Evolutionary conservation across 2,329 filamentous ascomycete genomes (phyloP), one percentile per base, ranked within the genome.

Genomic region (Pezicula radicicola): DNA sequence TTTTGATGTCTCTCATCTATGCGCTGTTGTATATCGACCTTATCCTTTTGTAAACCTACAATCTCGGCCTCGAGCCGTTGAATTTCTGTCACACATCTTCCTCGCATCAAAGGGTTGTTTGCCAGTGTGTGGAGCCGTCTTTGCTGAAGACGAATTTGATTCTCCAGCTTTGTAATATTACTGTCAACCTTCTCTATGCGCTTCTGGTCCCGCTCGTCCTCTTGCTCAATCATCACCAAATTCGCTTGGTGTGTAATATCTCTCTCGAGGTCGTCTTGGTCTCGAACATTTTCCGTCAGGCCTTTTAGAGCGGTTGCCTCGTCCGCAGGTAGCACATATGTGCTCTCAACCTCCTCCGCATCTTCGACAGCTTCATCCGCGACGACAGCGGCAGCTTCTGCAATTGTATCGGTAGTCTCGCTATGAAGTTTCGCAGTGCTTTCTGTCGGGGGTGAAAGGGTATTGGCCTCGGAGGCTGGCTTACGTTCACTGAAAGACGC

Each of bases 201-300:
- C 51, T 79, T 83, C 59, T 79, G 73, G 50, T 87, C 84, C 56
- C 77, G 78, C 61, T 81, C 80, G 59, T 87, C 82, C 55, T 87
- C 84, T 39, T 77, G 77, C 50, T 85, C 81, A 42, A 79, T 79
- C 50, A 87, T 68, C 0, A 77, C 80, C 16, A 78, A 72, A 50
- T 79, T 84, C 4, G 83, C 84, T 59, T 87, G 79, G 15, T 77
- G 67, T 1, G 81, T 81, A 57, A 97, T 95, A 64, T 96, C 91
- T 55, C 91, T 81, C 69, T 97, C 93, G 18, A 97, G 74, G 53
- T 97, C 92, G 72, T 92, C 87, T 68, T 97, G 93, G 63, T 96
- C 85, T 52, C 90, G 84, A 19, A 94, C 83, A 52, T 85, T 79
- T 48, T 84, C 80, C 4, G 87, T 84, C 39, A 91, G 72, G 41